Evolutionary conservation across 2,329 filamentous ascomycete genomes (phyloP), one percentile per base, ranked within the genome.

Genomic region (Blumeria hordei): DNA sequence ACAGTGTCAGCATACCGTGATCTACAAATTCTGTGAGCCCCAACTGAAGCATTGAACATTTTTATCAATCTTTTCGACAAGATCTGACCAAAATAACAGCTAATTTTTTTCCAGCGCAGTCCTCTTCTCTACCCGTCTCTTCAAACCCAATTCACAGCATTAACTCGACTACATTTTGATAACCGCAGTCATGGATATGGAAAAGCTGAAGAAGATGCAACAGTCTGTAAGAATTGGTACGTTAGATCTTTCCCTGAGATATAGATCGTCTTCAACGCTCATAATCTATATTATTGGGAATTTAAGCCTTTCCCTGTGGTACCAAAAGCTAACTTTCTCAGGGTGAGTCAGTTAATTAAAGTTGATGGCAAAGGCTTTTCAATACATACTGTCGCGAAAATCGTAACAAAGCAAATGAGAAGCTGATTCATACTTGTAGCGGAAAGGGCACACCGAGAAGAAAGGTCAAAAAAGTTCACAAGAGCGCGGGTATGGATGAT

Each of bases 391-490:
- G 16, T 45, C 21, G 21, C n/a, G 3, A 45, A 18, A 45, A 14
- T 45, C n/a, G 10, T 11, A 41, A 11, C 3, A 2, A 41, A 41
- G 2, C n/a, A 11, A 39, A 39, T 39, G 37, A 39, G 37, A 28
- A 28, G 21, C 21, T 28, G 21, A 28, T 18, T 45, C 21, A 7
- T 49, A 6, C 12, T 49, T n/a, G 62, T 55, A 66, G 90, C 75
- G 92, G 92, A 76, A 98, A 98, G 80, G 92, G 92, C 67, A 95
- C 92, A 64, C 92, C 92, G 69, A 80, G 92, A 76, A 81, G 92
- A 76, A 93, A 94, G 80, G 83, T 92, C 72, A 98, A 96, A 87
- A 93, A 94, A 74, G 85, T 90, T 63, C 86, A 93, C 73, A 87
- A 87, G 71, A 85, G 81, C 71, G 85, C 85, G 63, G 87, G 84